phyloP scores from a whole-genome alignment of 2,329 filamentous ascomycete species.

The Phyllosticta ampelicida region DNA sequence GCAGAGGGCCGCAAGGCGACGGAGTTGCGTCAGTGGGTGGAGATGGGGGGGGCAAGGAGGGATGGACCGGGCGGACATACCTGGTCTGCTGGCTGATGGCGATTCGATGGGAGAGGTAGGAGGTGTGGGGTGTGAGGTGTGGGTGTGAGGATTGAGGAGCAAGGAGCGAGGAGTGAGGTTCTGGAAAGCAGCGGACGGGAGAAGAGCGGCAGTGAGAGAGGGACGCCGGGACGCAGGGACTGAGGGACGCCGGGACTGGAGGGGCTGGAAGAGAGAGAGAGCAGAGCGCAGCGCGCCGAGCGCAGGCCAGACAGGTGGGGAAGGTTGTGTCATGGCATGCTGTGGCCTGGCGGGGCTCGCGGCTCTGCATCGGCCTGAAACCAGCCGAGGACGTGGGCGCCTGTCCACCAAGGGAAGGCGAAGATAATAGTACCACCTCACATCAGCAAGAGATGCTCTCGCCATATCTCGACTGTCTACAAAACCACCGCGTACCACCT shows the following conservation, averaged over 20 bases:
- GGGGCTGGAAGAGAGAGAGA: background rate
- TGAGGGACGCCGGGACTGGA: too few species aligned
- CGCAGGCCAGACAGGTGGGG: too few species aligned
- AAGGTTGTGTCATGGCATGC: conserved; percentile 10
- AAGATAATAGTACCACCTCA: background rate
- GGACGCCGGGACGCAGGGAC: too few species aligned
- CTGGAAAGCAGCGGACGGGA: background rate
- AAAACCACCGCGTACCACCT: background rate
- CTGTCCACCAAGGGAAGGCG: background rate
- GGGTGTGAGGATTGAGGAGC: too few species aligned
- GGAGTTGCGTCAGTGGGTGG: conserved; percentile 8
- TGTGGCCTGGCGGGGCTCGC: conserved; percentile 7
- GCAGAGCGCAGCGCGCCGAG: too few species aligned
- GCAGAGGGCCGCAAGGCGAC: background rate
- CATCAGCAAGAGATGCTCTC: background rate
- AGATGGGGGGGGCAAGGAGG: background rate
- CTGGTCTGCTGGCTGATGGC: background rate
- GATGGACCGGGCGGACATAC: background rate
- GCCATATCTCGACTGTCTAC: background rate
- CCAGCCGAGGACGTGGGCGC: conserved; percentile 7
- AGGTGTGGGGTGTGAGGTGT: too few species aligned
- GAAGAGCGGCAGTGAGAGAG: background rate
- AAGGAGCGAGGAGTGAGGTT: too few species aligned
- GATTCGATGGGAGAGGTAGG: background rate
- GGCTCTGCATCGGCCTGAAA: conserved; percentile 8